phyloP scores from a whole-genome alignment of 2,329 filamentous ascomycete species.

The Fusarium equiseti region DNA sequence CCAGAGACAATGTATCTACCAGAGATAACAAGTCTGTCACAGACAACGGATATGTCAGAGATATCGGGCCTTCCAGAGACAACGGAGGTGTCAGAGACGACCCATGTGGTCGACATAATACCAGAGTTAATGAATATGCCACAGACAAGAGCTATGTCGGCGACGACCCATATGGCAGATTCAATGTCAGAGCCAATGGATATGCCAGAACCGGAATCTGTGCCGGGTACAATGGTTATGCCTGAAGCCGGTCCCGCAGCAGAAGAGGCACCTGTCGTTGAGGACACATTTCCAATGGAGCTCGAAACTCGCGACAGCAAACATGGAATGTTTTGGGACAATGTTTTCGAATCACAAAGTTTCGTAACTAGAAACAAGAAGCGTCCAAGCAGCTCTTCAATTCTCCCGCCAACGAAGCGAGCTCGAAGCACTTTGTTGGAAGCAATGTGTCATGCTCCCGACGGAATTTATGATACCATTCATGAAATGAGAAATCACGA shows the following conservation, averaged over 20 bases:
- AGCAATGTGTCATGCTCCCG: not conserved
- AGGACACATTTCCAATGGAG: not conserved
- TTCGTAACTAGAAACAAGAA: not conserved
- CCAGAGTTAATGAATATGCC: not conserved
- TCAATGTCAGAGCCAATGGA: not conserved
- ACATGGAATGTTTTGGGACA: not conserved
- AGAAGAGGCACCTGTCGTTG: not conserved
- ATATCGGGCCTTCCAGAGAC: not conserved
- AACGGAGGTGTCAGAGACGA: not conserved
- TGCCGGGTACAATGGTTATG: too few species aligned
- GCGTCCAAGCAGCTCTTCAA: not conserved
- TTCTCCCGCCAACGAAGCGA: not conserved
- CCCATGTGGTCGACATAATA: too few species aligned
- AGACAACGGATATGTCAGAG: not conserved
- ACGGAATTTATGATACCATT: not conserved
- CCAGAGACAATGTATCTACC: not conserved
- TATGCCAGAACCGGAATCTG: not conserved
- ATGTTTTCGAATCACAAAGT: not conserved
- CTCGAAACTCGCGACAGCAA: not conserved
- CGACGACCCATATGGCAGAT: not conserved
- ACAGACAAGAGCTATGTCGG: not conserved
- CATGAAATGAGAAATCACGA: not conserved
- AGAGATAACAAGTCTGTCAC: not conserved
- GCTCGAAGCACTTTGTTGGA: not conserved
- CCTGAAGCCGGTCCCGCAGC: too few species aligned